Conservation (phyloP, 2,329 filamentous ascomycete species). For the Trichoderma harzianum region DNA sequence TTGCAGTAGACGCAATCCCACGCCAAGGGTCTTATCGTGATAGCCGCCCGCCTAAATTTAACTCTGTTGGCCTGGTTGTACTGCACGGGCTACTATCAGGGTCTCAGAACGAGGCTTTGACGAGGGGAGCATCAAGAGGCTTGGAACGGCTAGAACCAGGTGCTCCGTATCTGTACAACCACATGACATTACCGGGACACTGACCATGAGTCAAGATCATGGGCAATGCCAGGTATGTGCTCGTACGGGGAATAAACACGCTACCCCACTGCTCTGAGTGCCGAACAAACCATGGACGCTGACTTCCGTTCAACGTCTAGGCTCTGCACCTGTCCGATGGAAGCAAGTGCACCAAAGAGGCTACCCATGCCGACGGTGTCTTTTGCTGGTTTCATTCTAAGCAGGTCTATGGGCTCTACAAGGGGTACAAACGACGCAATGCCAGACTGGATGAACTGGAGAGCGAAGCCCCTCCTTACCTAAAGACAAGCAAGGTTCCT, state of each 20-base stretch:
- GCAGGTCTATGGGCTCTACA: constrained; percentile 7
- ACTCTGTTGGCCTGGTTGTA: background rate
- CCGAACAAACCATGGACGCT: background rate
- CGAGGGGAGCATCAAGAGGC: background rate
- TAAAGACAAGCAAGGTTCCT: background rate
- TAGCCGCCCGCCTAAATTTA: background rate
- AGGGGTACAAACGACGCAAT: constrained; percentile 11
- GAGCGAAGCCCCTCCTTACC: background rate
- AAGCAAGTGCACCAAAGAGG: background rate
- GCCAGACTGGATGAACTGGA: background rate
- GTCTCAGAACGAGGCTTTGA: background rate
- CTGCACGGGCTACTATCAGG: background rate
- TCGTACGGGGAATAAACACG: background rate
- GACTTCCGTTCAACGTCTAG: background rate
- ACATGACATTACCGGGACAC: background rate
- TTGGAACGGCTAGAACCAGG: background rate
- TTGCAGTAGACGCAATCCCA: background rate
- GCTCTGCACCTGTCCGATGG: background rate
- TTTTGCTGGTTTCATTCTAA: constrained; percentile 12
- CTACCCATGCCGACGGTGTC: constrained; percentile 8
- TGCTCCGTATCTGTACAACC: background rate
- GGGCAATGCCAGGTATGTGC: constrained; percentile 1
- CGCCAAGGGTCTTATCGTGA: background rate
- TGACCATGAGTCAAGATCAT: background rate
- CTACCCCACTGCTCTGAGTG: background rate